These are phyloP conservation scores for Penicillium verrucosum DNA, from an alignment of 2,329 filamentous ascomycete species.

Conservation along the genomic window DNA sequence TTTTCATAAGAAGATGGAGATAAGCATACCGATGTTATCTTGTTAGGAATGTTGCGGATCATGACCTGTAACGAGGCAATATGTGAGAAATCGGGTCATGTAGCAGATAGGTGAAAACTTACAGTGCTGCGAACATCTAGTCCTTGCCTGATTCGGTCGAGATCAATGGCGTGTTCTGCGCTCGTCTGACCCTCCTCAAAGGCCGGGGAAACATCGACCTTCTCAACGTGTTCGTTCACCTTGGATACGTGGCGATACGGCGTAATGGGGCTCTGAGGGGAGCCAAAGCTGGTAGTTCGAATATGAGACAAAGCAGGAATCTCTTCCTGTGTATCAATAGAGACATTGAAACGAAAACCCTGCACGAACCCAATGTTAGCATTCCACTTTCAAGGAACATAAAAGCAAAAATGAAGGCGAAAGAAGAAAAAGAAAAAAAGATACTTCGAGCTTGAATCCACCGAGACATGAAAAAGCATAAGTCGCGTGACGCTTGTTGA, in stretches of 20 bases:
- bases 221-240: not conserved
- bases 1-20: not conserved
- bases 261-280: not conserved
- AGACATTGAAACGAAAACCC: not conserved
- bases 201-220: not conserved
- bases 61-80: conserved; percentile 62
- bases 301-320: not conserved
- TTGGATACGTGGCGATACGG: not conserved
- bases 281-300: not conserved
- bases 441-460: not conserved
- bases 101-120: not conserved
- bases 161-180: not conserved
- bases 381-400: not conserved
- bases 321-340: not conserved
- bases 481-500: not conserved
- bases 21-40: conserved; percentile 59
- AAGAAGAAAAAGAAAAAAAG: not conserved
- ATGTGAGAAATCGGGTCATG: conserved; percentile 2
- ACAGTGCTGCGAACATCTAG: conserved; percentile 9
- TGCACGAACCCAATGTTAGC: not conserved
- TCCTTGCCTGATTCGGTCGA: not conserved
- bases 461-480: not conserved
- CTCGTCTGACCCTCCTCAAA: not conserved
- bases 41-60: conserved; percentile 90
- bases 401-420: too few relatives aligned